Evolutionary conservation across 441 rosid species (phyloP), one percentile per base, ranked within the genome.

Genomic region (Erysimum pusillum): DNA sequence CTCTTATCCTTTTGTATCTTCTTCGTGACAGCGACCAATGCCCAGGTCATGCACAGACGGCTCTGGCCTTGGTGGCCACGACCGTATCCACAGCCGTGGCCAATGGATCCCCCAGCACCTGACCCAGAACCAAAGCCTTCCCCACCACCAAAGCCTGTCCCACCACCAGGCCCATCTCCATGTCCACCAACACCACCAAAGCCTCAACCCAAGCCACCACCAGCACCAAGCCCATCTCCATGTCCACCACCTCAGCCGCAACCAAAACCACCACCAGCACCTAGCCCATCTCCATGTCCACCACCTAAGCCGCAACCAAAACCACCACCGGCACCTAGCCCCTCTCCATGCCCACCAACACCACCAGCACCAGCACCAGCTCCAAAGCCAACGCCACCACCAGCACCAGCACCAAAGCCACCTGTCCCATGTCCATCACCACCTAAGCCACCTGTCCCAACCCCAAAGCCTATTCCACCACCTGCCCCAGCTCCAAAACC

Each of bases 11-110:
- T 72, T 34, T 72, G 69, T 44, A 66, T 58, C 54, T 65, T 44
- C 63, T 66, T 36, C 36, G 14, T 67, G 54, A 35, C 69, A 17
- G 52, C 73, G 4, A 51, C 77, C 25, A 52, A 78, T 66, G 77
- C 81, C n/a, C 77, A 67, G 45, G 69, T 52, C 22, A 39, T 49
- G 52, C 73, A 78, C 38, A 63, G 80, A 49, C 66, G 77, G 63
- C 73, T 71, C 48, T 77, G 77, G 81, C 81, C 81, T 20, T 71
- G 80, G 80, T 15, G 69, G 56, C 74, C 79, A 9, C 18, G 76
- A 61, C 80, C 80, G 5, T 53, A 15, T 64, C 80, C 77, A 32
- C 49, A n/a, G 6, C 76, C 69, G 1, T 64, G 71, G 70, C 70
- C 76, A n/a, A 14, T 57, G 66, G 18, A 57, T 5, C 72, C 80